Base-by-base conservation (phyloP, 371 early-diverging fungal species). In the Lichtheimia ramosa region DNA sequence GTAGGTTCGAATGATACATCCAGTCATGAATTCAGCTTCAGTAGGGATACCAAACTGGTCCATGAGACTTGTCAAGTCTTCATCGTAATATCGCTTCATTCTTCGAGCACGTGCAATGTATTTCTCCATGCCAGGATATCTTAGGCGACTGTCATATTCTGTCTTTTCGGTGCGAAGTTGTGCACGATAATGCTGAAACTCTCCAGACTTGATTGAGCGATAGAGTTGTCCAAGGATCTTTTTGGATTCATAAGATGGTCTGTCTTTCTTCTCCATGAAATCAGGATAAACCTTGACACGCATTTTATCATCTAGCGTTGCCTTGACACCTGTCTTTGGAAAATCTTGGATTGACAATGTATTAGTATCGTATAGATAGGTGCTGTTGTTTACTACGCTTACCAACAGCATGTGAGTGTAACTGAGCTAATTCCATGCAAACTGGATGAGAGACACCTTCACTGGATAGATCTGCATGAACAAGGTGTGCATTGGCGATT, bases 281-380 rank as follows among this genome's bases (percentile, higher is more conserved):
- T 68, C 68, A 1, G 68, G 68, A 14, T 56, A 68, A 2, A 12
- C 28, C 10, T n/a, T 42, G 0, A 51, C 21, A 14, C 56, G 48
- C 5, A 71, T 54, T 24, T 62, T 60, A 4, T 48, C 25, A 5
- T 59, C 62, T 20, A 82, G 43, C 3, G 13, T 27, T 5, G 83
- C 87, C 1, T 85, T 76, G 27, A 66, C 71, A 0, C 92, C 91
- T 18, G 87, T 83, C 67, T 90, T 90, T 3, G 88, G 79, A 53
- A 88, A 92, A 59, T 91, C 91, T 27, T 13, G 39, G 14, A 21
- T 10, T 3, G 10, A 21, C 10, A 28, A 28, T 34, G 25, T 25
- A 23, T 27, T 15, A 15, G 51, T 20, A 23, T 34, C 24, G 46
- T 1, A 3, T 42, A 42, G 13, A 10, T 39, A 3, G 7, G 8